Evolutionary conservation across 305 asterid species (phyloP).

Genomic region (Solanum hybrid): DNA sequence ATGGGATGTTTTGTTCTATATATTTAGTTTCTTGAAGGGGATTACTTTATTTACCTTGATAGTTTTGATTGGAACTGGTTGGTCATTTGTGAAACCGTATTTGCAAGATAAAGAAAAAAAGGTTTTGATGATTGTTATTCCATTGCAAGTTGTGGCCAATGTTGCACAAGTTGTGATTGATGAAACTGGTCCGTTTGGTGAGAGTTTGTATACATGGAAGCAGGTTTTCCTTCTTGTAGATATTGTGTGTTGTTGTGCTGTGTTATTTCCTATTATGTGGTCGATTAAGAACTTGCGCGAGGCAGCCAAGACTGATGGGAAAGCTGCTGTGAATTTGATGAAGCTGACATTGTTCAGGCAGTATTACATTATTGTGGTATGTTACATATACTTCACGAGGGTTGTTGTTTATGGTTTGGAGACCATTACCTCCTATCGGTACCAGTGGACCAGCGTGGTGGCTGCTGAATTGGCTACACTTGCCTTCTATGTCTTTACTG

Average conservation of each 20-base stretch:
- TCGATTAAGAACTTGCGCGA: slow-evolving; percentile 70
- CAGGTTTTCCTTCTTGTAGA: slow-evolving; percentile 69
- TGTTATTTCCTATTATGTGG: slow-evolving; percentile 71
- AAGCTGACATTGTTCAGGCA: slow-evolving; percentile 72
- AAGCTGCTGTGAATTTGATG: slow-evolving; percentile 73
- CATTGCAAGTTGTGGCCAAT: slow-evolving; percentile 7
- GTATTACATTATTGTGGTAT: slow-evolving; percentile 56
- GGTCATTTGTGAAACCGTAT: slow-evolving; percentile 3
- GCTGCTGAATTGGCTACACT: slow-evolving; percentile 70
- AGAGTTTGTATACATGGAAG: slow-evolving; percentile 2
- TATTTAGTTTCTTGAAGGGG: slow-evolving; percentile 45
- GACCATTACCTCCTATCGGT: slow-evolving; percentile 62
- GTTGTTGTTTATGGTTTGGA: slow-evolving; percentile 62
- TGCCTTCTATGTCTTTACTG: slow-evolving; percentile 59
- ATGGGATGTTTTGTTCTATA: slow-evolving; percentile 68
- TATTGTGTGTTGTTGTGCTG: slow-evolving; percentile 63
- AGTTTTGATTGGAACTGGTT: background rate
- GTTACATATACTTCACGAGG: slow-evolving; percentile 69
- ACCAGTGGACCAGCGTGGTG: slow-evolving; percentile 59
- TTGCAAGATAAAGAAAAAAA: slow-evolving; percentile 5
- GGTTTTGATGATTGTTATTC: background rate
- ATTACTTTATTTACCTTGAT: background rate
- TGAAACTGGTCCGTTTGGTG: slow-evolving; percentile 1
- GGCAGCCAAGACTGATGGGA: slow-evolving; percentile 71
- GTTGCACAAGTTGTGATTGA: slow-evolving; percentile 52